Evolutionary conservation across 345 rosid genomes (phyloP), one percentile per base, ranked within the genome.

Genomic region (Atalantia buxifolia): DNA sequence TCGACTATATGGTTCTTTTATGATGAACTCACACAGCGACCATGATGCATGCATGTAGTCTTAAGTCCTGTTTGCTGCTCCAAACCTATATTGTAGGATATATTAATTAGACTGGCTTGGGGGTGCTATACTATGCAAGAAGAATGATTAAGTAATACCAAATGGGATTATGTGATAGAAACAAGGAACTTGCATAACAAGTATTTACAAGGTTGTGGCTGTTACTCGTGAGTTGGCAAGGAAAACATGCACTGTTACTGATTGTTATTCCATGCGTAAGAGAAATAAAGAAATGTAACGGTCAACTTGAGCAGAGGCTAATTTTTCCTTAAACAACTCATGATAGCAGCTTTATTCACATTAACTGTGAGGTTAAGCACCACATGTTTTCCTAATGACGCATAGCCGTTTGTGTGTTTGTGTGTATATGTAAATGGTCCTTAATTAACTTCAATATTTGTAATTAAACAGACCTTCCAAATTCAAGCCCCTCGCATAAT

Each of bases 291-390:
- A 28, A 33, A 72, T 10, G 70, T 75, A 45, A 63, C 70, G 45
- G 61, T 45, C 42, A 48, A n/a, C 2, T 4, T 22, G 2, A 42
- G 61, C 36, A 21, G 56, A 42, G 57, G 57, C 56, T 61, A 7
- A 38, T 28, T 40, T 55, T 55, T 21, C 30, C 28, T 27, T 38
- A 9, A 18, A 75, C 62, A 45, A 45, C 61, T 75, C 70, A 21
- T 35, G n/a, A 22, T 18, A 62, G 13, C 75, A 27, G 66, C 77
- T 79, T 79, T 84, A 64, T 57, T 81, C 87, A 84, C 87, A 31
- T 74, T 73, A 57, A 68, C 79, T 42, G 35, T 69, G 83, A 42
- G 61, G 50, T 27, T 40, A 59, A 24, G 36, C 55, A 25, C 72
- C 55, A 25, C 72, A 25, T 22, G 77, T 71, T 56, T 9, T 53